These are phyloP conservation scores for Westerdykella sp. DNA, from an alignment of 2,329 filamentous ascomycete genomes.

Conservation along the genomic window DNA sequence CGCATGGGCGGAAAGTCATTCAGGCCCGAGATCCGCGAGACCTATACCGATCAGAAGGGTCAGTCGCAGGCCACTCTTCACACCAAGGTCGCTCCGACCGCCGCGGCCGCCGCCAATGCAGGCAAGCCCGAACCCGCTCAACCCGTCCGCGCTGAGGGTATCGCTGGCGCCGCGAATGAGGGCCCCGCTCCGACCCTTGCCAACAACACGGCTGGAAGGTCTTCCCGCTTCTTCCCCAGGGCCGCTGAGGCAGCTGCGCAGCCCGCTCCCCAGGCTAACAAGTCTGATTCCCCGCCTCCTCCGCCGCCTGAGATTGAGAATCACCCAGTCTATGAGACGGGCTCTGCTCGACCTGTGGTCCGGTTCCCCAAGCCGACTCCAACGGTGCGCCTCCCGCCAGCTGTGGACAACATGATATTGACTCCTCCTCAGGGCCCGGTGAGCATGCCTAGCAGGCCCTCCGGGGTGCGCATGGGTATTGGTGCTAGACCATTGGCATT, in stretches of 20 bases:
- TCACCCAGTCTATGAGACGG: slow-evolving; percentile 67
- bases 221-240: slow-evolving; percentile 36
- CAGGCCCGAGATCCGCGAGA: slow-evolving; percentile 30
- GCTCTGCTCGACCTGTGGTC: slow-evolving; percentile 60
- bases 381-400: slow-evolving; percentile 73
- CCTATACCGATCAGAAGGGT: slow-evolving; percentile 26
- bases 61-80: slow-evolving; percentile 28
- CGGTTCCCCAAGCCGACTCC: slow-evolving; percentile 64
- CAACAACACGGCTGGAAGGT: slow-evolving; percentile 11
- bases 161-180: slow-evolving; percentile 10
- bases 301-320: slow-evolving; percentile 67
- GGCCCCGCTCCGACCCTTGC: slow-evolving; percentile 7
- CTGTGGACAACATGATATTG: slow-evolving; percentile 32
- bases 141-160: slow-evolving; percentile 11
- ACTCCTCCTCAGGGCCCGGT: slow-evolving; percentile 35
- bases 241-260: slow-evolving; percentile 20
- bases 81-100: slow-evolving; percentile 16
- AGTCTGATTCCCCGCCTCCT: slow-evolving; percentile 35
- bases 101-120: slow-evolving; percentile 3
- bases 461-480: slow-evolving; percentile 15
- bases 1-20: slow-evolving; percentile 22
- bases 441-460: slow-evolving; percentile 31
- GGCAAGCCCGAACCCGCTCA: slow-evolving; percentile 11
- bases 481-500: slow-evolving; percentile 37
- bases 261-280: slow-evolving; percentile 18